These are phyloP conservation scores for Chlamydomonas sp. DNA, from an alignment of 139 green algal species.

Conservation along the genomic window DNA sequence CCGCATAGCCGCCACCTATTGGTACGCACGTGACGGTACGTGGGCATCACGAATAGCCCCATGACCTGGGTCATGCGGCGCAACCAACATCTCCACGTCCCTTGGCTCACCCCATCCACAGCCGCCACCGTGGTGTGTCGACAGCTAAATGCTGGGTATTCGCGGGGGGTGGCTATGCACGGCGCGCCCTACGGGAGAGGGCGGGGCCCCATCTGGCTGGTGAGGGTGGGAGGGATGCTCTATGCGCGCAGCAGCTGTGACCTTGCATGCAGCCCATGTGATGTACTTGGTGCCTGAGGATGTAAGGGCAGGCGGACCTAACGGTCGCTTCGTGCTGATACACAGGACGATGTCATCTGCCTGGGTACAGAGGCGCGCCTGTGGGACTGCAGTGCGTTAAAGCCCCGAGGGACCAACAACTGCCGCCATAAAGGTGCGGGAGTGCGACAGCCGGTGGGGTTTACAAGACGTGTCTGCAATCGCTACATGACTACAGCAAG, in stretches of 20 bases:
- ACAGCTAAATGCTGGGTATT: slow-evolving; percentile 4
- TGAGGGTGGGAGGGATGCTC: not conserved
- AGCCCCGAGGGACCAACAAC: slow-evolving; percentile 2
- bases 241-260: not conserved
- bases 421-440: not conserved
- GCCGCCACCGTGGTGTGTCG: slow-evolving; percentile 3
- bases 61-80: not conserved
- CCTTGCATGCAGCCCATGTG: not conserved
- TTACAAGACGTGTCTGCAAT: too few species aligned
- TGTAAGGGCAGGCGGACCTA: not conserved
- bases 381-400: slow-evolving; percentile 2
- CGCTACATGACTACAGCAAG: not conserved
- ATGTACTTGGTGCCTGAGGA: not conserved
- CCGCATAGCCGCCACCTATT: too few species aligned
- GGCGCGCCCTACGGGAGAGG: not conserved
- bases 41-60: not conserved
- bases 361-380: not conserved
- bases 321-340: not conserved
- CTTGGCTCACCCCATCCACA: not conserved
- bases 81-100: not conserved
- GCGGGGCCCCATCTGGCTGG: slow-evolving; percentile 9
- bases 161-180: not conserved
- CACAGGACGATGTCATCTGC: slow-evolving; percentile 20
- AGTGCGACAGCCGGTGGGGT: not conserved
- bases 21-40: too few species aligned